Evolutionary conservation across 2,329 filamentous ascomycete genomes (phyloP).

Genomic region (Ascochyta fabae): DNA sequence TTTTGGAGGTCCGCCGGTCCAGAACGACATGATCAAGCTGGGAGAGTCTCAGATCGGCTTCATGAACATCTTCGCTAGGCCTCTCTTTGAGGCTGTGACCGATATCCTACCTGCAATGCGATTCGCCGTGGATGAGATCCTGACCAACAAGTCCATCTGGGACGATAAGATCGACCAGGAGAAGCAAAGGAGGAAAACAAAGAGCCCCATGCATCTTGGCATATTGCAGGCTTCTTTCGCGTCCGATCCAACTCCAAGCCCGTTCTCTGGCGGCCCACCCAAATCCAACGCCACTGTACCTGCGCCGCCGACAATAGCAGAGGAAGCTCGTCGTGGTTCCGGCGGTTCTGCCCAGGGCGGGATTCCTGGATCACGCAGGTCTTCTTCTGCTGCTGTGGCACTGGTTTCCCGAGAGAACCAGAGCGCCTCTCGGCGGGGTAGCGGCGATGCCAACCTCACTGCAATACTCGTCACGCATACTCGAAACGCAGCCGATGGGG

Average conservation of each 20-base stretch:
- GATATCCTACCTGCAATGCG: conserved; percentile 84
- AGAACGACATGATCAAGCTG: conserved; percentile 82
- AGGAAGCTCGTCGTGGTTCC: conserved; percentile 38
- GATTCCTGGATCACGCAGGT: conserved; percentile 35
- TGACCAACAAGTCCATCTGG: conserved; percentile 78
- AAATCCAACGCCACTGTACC: conserved; percentile 18
- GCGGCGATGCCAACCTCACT: conserved; percentile 49
- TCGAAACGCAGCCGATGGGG: conserved; percentile 36
- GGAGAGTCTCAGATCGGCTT: conserved; percentile 91
- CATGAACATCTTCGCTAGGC: conserved; percentile 94
- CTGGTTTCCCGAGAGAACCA: conserved; percentile 41
- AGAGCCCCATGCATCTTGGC: conserved; percentile 35
- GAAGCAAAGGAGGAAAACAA: conserved; percentile 56
- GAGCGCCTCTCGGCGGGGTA: conserved; percentile 46
- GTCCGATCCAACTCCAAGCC: conserved; percentile 43
- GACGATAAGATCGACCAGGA: conserved; percentile 70
- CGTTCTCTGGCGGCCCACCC: conserved; percentile 36
- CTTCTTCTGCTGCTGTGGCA: conserved; percentile 40
- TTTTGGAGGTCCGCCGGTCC: conserved; percentile 77
- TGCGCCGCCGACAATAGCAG: conserved; percentile 14
- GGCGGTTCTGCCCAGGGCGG: conserved; percentile 33
- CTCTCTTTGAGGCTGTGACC: conserved; percentile 86
- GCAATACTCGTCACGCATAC: conserved; percentile 49
- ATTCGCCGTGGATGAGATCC: conserved; percentile 83
- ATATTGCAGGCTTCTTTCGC: conserved; percentile 29